Percentiles rank a stretch among this genome's conserved stretches.
Evolutionary conservation across 192 early-diverging fungal genomes (phyloP).

Genomic region (Rhizophagus clarus): DNA sequence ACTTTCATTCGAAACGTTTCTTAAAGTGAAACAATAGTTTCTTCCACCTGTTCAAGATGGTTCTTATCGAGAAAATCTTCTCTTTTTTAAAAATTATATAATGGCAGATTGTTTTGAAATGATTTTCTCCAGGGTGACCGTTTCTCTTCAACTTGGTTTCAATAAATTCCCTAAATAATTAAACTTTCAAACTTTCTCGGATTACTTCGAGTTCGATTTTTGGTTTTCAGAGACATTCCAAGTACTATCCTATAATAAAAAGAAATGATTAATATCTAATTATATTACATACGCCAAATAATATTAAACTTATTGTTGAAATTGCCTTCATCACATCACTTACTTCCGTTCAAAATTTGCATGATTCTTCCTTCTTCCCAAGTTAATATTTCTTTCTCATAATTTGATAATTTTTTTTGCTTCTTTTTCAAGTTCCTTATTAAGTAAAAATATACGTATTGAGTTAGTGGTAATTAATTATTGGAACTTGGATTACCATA

Average conservation of each 20-base stretch:
- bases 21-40: conserved; percentile 47
- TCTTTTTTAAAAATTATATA: conserved; percentile 74
- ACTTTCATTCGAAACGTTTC: conserved; percentile 46
- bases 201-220: conserved; percentile 78
- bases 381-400: conserved; percentile 81
- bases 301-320: conserved; percentile 48
- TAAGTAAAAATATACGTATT: not conserved
- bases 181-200: conserved; percentile 64
- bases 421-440: conserved; percentile 55
- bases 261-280: conserved; percentile 1
- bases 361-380: conserved; percentile 86
- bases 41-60: conserved; percentile 65
- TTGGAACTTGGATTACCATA: not conserved
- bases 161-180: conserved; percentile 53
- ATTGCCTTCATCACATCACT: conserved; percentile 62
- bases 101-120: conserved; percentile 58
- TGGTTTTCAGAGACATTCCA: conserved; percentile 69
- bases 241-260: conserved; percentile 50
- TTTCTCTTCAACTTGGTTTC: conserved; percentile 78
- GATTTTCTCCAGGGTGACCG: conserved; percentile 76
- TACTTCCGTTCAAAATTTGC: conserved; percentile 79
- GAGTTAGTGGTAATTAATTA: not conserved
- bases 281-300: conserved; percentile 18
- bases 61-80: conserved; percentile 51
- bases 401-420: conserved; percentile 63